These are phyloP conservation scores for Pythium angustatum DNA, from an alignment of 352 stramenopile genomes.

Conservation along the genomic window DNA sequence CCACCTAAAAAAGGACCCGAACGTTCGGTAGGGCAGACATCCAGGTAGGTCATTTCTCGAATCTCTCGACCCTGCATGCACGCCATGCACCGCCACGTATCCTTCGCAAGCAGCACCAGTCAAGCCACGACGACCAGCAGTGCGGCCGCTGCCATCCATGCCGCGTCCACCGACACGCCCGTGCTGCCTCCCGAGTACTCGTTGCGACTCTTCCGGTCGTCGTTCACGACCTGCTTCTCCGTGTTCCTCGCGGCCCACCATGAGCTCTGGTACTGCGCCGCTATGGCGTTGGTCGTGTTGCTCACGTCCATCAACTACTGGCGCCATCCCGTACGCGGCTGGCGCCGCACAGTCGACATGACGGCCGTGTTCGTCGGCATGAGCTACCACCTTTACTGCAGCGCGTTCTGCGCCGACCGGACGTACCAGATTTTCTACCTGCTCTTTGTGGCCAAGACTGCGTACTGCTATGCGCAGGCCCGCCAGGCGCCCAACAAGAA, in stretches of 20 bases:
- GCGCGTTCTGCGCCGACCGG: slow-evolving; percentile 48
- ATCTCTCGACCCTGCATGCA: too few relatives aligned
- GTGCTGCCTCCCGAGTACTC: slow-evolving; percentile 75
- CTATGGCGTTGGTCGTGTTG: slow-evolving; percentile 65
- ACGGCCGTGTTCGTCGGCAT: slow-evolving; percentile 55
- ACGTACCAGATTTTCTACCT: slow-evolving; percentile 63
- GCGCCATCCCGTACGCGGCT: slow-evolving; percentile 70
- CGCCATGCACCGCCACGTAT: too few relatives aligned
- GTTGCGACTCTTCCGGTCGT: slow-evolving; percentile 68
- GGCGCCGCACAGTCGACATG: slow-evolving; percentile 76
- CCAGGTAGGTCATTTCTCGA: too few relatives aligned
- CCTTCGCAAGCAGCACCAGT: too few relatives aligned
- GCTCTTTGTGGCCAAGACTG: slow-evolving; percentile 65
- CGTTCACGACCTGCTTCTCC: slow-evolving; percentile 68
- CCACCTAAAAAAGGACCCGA: slow-evolving; percentile 14
- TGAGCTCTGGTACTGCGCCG: slow-evolving; percentile 67
- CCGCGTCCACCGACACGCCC: slow-evolving; percentile 14
- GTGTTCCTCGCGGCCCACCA: slow-evolving; percentile 48
- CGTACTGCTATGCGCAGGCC: slow-evolving; percentile 73
- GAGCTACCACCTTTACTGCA: slow-evolving; percentile 68
- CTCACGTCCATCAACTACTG: slow-evolving; percentile 88
- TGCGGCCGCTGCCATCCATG: not conserved
- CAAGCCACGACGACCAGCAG: not conserved
- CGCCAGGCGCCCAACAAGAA: slow-evolving; percentile 61
- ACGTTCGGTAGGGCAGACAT: too few relatives aligned